phyloP scores from a whole-genome alignment of 805 yeast species.

The Tetrapisispora arboricola region DNA sequence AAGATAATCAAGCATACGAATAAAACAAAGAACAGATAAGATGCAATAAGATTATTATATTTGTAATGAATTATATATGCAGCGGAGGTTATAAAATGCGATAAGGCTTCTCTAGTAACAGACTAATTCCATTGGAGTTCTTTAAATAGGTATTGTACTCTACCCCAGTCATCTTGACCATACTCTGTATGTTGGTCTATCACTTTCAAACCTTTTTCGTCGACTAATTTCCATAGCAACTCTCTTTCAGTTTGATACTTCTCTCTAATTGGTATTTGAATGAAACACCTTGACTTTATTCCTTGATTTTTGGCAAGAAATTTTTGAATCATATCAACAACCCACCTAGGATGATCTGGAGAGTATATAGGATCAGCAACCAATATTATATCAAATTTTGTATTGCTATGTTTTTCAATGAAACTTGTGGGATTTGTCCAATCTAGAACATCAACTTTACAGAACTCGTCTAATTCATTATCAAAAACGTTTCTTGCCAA shows the following conservation, averaged over 20 bases:
- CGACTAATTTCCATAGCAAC: constrained; percentile 46
- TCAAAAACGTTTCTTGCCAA: constrained; percentile 44
- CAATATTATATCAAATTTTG: constrained; percentile 48
- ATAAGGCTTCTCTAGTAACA: too few relatives aligned
- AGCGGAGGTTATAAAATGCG: too few relatives aligned
- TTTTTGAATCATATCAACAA: constrained; percentile 45
- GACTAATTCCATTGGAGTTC: constrained; percentile 15
- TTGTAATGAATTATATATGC: too few relatives aligned
- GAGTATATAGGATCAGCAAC: constrained; percentile 89
- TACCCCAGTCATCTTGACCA: constrained; percentile 85
- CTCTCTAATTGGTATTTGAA: constrained; percentile 69
- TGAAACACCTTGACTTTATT: constrained; percentile 31
- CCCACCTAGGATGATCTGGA: constrained; percentile 65
- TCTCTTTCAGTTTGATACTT: constrained; percentile 58
- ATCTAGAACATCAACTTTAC: constrained; percentile 48
- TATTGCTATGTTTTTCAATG: constrained; percentile 21
- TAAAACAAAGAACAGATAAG: too few relatives aligned
- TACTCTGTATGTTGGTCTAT: constrained; percentile 36
- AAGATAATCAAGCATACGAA: too few relatives aligned
- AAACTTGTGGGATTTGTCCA: constrained; percentile 59
- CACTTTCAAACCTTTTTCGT: constrained; percentile 23
- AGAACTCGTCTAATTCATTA: constrained; percentile 33
- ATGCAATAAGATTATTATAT: too few relatives aligned
- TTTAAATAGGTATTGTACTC: constrained; percentile 42
- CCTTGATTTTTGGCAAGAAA: constrained; percentile 36